Base-by-base conservation (phyloP, 768 basidiomycete genomes). In the Podaxis carcinomalis region DNA sequence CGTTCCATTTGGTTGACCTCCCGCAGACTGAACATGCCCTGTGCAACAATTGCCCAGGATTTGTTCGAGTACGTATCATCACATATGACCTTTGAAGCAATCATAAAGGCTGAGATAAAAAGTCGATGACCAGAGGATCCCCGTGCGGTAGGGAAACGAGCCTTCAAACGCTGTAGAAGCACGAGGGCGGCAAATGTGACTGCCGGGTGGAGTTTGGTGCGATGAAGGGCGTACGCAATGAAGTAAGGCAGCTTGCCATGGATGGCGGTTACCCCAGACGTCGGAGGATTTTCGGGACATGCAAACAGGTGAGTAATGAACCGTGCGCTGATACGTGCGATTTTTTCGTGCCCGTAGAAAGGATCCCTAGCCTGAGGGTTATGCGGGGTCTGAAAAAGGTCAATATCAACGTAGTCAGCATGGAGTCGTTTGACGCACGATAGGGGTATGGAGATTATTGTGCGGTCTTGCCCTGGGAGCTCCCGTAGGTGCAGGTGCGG, bases 1-100 rank as follows among this genome's bases (percentile, higher is more conserved):
- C 93, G 78, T 77, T 95, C 94, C 93, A 95, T 95, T 79, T 95
- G 93, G 73, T 97, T 97, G 69, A 97, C 89, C 80, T 95, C 94
- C 50, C 90, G 82, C 5, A 95, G 76, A 2, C 79, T 81, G 67
- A 95, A 95, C 84, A 93, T 88, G 28, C 85, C 87, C 72, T 95
- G 92, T 0, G 90, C 93, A 42, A 95, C 93, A 49, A 95, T 89
- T 4, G 85, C 84, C 93, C 93, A 95, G 0, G 89, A 91, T 70
- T 93, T 93, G 82, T 95, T 95, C 14, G 90, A 92, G 71, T 95
- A 95, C 0, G 92, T 95, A 67, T 95, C 93, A 77, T 95, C 93
- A 74, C 93, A 94, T 52, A 93, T 89, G n/a, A 94, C 89, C 69
- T 93, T 93, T 9, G 87, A 89, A 2, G 91, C 86, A 68, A 95